Evolutionary conservation across 768 basidiomycete species (phyloP).

Genomic region (Pleurotus tuoliensis): DNA sequence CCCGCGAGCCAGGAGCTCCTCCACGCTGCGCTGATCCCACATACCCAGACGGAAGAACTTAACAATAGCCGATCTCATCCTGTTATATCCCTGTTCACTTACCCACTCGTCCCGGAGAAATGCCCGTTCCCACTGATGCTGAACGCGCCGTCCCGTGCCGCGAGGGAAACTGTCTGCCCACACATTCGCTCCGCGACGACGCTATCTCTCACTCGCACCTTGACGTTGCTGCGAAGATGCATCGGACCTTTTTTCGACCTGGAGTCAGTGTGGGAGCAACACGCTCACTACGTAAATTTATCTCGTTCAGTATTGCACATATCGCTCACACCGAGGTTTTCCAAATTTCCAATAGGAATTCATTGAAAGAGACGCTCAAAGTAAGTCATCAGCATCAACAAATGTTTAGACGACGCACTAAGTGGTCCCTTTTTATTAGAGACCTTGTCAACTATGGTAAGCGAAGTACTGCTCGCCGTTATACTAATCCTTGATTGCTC

Average conservation of each 20-base stretch:
- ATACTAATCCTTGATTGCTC: background rate
- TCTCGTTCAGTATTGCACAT: background rate
- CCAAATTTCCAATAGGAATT: background rate
- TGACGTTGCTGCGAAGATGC: conserved; percentile 1
- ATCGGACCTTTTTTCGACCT: conserved; percentile 5
- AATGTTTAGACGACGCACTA: background rate
- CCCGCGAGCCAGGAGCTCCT: conserved; percentile 2
- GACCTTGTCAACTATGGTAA: conserved; percentile 6
- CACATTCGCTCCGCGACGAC: conserved; percentile 6
- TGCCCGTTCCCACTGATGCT: background rate
- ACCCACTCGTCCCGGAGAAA: conserved; percentile 1
- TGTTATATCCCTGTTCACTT: background rate
- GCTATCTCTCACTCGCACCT: conserved; percentile 4
- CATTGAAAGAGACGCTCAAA: conserved; percentile 4
- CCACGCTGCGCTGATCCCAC: background rate
- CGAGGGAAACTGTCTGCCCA: background rate
- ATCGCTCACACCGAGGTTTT: background rate
- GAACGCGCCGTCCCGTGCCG: background rate
- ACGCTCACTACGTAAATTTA: conserved; percentile 4
- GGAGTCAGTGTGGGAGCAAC: conserved; percentile 3
- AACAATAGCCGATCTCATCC: background rate
- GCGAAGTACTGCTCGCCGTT: no score
- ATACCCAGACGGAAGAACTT: background rate
- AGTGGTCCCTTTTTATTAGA: background rate
- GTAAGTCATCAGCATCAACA: background rate